Evolutionary conservation across 1,284 basidiomycete species (phyloP), one percentile per base, ranked within the genome.

Genomic region (Trametes hirsuta): DNA sequence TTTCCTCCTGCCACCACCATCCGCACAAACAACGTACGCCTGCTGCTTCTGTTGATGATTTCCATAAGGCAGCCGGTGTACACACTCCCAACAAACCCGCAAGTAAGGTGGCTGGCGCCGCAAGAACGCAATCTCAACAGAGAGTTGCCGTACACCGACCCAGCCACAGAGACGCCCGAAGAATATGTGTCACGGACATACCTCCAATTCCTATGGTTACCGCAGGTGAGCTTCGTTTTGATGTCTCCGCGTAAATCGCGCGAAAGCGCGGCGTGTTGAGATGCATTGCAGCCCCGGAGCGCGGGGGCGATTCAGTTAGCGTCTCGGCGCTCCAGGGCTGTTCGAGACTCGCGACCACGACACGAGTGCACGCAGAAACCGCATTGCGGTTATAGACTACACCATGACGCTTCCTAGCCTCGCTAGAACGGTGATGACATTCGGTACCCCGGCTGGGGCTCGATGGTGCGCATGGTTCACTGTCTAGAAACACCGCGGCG

Each of bases 181-280:
- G 67, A 68, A 30, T 66, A 68, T 58, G 68, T 70, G 15, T 59
- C 45, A 36, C 60, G 68, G 21, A 68, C 66, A n/a, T 92, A 92
- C 72, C 79, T 90, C 41, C 88, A 90, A 67, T 89, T 85, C 66
- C 78, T 92, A 10, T 92, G 89, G 88, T 79, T 91, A 47, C 90
- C 90, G 51, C 83, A 90, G 76, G 90, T 76, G 55, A 56, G 73
- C 34, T 55, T 41, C 41, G 48, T 15, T 55, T 49, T 39, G 44
- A 39, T 59, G 25, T 46, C 9, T 15, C 53, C 52, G 56, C 59
- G 53, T 45, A 46, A 25, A 50, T 8, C 44, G 47, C 52, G 47
- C 37, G 25, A 12, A 50, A 22, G 6, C 14, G 8, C 14, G 30
- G 39, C 41, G 34, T 41, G 47, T 14, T 24, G 35, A 37, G 44